Conservation (phyloP, 1,284 basidiomycete species). For the Pseudomicrostroma phylloplanum region DNA sequence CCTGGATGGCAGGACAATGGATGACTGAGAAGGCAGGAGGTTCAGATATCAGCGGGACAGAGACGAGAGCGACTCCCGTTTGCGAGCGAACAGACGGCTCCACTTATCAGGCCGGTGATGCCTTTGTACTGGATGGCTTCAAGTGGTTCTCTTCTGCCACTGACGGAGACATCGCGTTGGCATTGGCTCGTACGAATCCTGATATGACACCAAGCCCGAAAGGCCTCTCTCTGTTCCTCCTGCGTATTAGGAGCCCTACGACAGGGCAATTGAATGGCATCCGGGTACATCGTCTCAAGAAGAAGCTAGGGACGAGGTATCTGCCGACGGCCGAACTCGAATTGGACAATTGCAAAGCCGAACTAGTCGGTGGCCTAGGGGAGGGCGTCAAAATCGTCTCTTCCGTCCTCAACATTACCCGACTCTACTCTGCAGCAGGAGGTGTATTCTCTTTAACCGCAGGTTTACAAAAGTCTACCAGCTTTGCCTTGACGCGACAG, state of each 20-base stretch:
- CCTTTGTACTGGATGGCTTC: conserved; percentile 30
- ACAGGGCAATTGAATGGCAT: conserved; percentile 58
- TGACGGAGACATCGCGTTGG: conserved; percentile 66
- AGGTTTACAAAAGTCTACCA: conserved; percentile 61
- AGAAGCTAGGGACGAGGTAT: conserved; percentile 70
- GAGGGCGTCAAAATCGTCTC: conserved; percentile 66
- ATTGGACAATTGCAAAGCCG: conserved; percentile 61
- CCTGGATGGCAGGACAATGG: conserved; percentile 72
- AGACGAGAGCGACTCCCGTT: too few relatives aligned
- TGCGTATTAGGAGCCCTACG: conserved; percentile 20
- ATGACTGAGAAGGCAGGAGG: conserved; percentile 63
- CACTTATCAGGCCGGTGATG: conserved; percentile 26
- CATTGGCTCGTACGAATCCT: conserved; percentile 61
- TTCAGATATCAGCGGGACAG: conserved; percentile 68
- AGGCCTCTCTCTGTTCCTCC: conserved; percentile 56
- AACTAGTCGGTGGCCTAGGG: conserved; percentile 62
- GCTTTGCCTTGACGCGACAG: conserved; percentile 60
- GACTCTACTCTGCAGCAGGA: conserved; percentile 63
- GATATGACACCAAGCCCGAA: conserved; percentile 30
- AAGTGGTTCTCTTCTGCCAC: conserved; percentile 72
- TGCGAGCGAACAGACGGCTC: too few relatives aligned
- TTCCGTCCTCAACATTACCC: conserved; percentile 69
- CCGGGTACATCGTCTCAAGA: conserved; percentile 64
- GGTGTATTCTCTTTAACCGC: conserved; percentile 61
- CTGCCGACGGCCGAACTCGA: conserved; percentile 72